Base-by-base conservation (phyloP, 495 filamentous ascomycete species). In the Hypoxylon lienhwacheense region DNA sequence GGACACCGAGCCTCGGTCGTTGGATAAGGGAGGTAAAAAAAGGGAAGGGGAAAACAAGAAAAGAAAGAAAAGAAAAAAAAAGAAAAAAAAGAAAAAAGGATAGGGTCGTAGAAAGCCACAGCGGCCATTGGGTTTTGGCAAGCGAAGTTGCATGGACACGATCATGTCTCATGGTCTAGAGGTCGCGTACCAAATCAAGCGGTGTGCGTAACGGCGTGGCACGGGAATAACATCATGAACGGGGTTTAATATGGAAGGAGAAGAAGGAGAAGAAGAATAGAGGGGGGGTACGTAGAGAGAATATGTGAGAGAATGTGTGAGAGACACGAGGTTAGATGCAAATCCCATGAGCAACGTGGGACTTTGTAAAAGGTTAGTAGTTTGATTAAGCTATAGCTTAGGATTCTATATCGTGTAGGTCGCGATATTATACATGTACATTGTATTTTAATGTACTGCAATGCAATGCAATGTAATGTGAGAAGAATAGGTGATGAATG, bases 131-230 rank as follows among this genome's bases (percentile, higher is more conserved):
- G 62, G 59, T 59, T 60, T 43, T 56, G 43, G 40, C 54, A 67
- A 67, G 65, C 65, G 65, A 67, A 47, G 60, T 61, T 66, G 64
- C 60, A 61, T 66, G 41, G 40, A 54, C 59, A 61, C 56, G 46
- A 50, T 51, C 33, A 29, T 55, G 57, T 61, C 57, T 61, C 57
- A 47, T 41, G 10, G 17, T 55, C 44, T 36, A 40, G 4, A 33
- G 34, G 29, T 55, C 29, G 51, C 40, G 47, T 15, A 36, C 16
- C 46, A 41, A 40, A 47, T 47, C 11, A 51, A 55, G 57, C 57
- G 57, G 57, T 61, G 57, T 61, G 57, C 50, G 57, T 61, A 55
- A 46, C 57, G 41, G 25, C 44, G 49, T 53, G 17, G 14, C 43
- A 54, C 56, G 55, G 49, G 25, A 32, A 14, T 15, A 46, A 22